Evolutionary conservation across 495 filamentous ascomycete genomes (phyloP), one percentile per base, ranked within the genome.

Genomic region (Aspergillus leporis): DNA sequence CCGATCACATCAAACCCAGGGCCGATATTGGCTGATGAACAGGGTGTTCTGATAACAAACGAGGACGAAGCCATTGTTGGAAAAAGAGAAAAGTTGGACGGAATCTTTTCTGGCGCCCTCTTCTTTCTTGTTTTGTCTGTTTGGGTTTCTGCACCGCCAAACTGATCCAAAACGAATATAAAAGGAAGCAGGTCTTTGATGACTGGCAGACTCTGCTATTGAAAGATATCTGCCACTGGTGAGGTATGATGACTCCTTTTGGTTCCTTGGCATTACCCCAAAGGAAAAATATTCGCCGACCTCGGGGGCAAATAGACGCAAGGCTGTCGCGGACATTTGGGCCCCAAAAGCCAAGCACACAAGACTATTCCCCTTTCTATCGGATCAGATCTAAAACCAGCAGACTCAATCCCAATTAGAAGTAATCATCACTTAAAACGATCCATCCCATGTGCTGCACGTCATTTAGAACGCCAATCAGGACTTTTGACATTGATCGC

Each of bases 1-100:
- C 94, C 94, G 72, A 97, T 92, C 66, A 97, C 93, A 74, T 98
- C 94, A 78, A 97, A 98, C 16, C 94, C 94, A 30, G 94, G 94
- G 45, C 88, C 93, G 68, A 97, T 96, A 79, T 97, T 97, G 67
- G 93, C 93, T 8, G 91, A 95, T 50, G 92, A 96, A 78, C 92
- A 96, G 45, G 93, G 93, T 18, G 80, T 86, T 65, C 75, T 80
- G 71, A 89, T 86, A 53, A 78, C 70, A 69, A 87, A 87, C 7
- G 79, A 82, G 64, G 81, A 72, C 55, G 74, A 67, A 45, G 68
- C 43, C 68, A 70, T 74, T 58, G 53, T 58, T 32, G 53, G 51
- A 40, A 38, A 28, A 47, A 51, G 25, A 28, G 18, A 49, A 28
- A 38, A 49, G 19, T 21, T 18, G 8, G 28, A 21, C 4, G 45